Evolutionary conservation across 1,284 basidiomycete genomes (phyloP).

Genomic region (Cutaneotrichosporon mucoides): DNA sequence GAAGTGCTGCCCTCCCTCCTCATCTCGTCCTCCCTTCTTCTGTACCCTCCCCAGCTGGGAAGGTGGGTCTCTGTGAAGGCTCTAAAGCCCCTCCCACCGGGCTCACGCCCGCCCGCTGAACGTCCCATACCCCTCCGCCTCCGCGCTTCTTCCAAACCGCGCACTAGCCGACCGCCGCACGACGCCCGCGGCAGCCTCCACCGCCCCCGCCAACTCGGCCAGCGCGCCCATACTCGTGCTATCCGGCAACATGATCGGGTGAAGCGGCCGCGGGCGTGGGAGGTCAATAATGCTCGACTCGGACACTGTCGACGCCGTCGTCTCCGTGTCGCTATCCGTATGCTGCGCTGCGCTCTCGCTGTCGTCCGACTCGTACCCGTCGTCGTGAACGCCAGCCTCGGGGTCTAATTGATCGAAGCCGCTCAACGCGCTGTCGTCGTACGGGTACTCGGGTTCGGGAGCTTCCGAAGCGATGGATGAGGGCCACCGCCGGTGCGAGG

Average conservation of each 20-base stretch:
- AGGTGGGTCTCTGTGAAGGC: too few relatives aligned
- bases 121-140: slow-evolving; percentile 3
- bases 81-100: too few relatives aligned
- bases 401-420: not conserved
- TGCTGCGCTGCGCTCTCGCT: not conserved
- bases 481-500: too few relatives aligned
- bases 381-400: not conserved
- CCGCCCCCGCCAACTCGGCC: not conserved
- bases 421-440: too few relatives aligned
- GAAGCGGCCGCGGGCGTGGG: slow-evolving; percentile 9
- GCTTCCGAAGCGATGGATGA: too few relatives aligned
- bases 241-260: slow-evolving; percentile 7
- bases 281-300: slow-evolving; percentile 21
- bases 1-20: too few relatives aligned
- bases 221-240: not conserved
- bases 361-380: slow-evolving; percentile 3
- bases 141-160: not conserved
- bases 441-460: too few relatives aligned
- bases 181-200: not conserved
- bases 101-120: not conserved
- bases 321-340: too few relatives aligned
- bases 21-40: too few relatives aligned
- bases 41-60: too few relatives aligned
- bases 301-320: not conserved
- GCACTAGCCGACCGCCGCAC: not conserved